These are phyloP conservation scores for Aspergillus olivimuriae DNA, from an alignment of 495 filamentous ascomycete genomes.

Conservation along the genomic window DNA sequence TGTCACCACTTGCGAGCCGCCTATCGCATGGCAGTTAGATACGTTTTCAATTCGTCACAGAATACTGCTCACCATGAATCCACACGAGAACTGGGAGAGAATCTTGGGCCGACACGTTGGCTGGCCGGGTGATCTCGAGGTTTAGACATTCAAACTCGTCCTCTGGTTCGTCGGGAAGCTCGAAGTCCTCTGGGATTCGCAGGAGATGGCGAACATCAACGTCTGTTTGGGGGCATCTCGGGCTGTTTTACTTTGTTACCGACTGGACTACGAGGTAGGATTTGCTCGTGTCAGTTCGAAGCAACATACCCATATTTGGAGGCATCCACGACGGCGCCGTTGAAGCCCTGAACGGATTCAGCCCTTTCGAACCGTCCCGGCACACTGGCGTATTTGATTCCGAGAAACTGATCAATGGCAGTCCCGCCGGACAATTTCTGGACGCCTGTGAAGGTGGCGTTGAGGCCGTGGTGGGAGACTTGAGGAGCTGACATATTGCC, in stretches of 20 bases:
- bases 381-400: constrained; percentile 32
- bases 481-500: constrained; percentile 20
- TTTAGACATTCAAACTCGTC: constrained; percentile 42
- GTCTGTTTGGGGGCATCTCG: constrained; percentile 31
- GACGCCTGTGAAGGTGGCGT: constrained; percentile 30
- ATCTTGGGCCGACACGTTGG: constrained; percentile 6
- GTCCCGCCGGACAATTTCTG: constrained; percentile 8
- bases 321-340: constrained; percentile 25
- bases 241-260: constrained; percentile 20
- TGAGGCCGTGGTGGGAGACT: constrained; percentile 19
- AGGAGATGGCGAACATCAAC: constrained; percentile 35
- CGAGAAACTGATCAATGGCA: constrained; percentile 26
- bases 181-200: constrained; percentile 30
- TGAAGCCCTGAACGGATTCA: constrained; percentile 17
- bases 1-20: constrained; percentile 34
- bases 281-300: too few relatives aligned
- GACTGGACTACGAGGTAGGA: too few relatives aligned
- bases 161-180: constrained; percentile 24
- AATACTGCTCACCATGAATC: constrained; percentile 30
- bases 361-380: constrained; percentile 33
- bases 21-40: constrained; percentile 7
- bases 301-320: constrained; percentile 29
- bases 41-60: background rate
- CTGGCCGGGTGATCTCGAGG: constrained; percentile 35
- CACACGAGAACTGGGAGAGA: constrained; percentile 36